Percentiles rank a stretch among this genome's conserved stretches.
Conservation (phyloP, 106 monocot species). For the Dioscorea zingiberensis region DNA sequence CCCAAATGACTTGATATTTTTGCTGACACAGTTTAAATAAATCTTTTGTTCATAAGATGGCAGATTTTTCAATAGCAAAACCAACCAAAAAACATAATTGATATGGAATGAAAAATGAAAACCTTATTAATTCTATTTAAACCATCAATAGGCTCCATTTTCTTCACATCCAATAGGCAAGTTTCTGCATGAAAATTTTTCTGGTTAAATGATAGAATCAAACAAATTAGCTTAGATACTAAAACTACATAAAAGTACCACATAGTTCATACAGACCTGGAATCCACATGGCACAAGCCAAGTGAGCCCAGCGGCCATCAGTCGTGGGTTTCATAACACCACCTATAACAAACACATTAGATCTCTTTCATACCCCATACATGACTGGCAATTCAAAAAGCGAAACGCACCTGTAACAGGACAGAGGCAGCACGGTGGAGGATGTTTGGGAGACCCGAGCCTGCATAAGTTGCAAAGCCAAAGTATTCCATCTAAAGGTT, state of each 20-base stretch:
- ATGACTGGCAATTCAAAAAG: neutral
- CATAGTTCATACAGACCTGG: slow-evolving; percentile 51
- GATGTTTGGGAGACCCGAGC: slow-evolving; percentile 58
- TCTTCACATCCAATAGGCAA: slow-evolving; percentile 80
- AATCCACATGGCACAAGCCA: slow-evolving; percentile 98
- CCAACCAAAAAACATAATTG: too few species aligned
- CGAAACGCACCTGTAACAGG: slow-evolving; percentile 63
- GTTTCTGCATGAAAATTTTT: slow-evolving; percentile 52
- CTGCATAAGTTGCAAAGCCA: slow-evolving; percentile 98
- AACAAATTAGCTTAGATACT: neutral
- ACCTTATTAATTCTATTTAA: slow-evolving; percentile 90
- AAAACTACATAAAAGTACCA: slow-evolving; percentile 2
- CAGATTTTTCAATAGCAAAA: too few species aligned
- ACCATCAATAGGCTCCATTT: slow-evolving; percentile 98
- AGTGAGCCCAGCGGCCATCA: slow-evolving; percentile 97
- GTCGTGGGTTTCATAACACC: slow-evolving; percentile 98
- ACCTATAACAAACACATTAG: slow-evolving; percentile 32
- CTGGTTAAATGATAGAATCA: neutral
- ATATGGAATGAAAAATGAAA: neutral
- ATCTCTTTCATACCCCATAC: neutral
- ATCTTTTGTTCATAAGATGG: too few species aligned
- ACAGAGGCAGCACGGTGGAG: slow-evolving; percentile 89
- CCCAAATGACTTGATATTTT: too few species aligned
- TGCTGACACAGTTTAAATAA: too few species aligned
- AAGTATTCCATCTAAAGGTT: slow-evolving; percentile 80